Evolutionary conservation across 2,329 filamentous ascomycete species (phyloP), one percentile per base, ranked within the genome.

Genomic region (Xylariaceae sp.): DNA sequence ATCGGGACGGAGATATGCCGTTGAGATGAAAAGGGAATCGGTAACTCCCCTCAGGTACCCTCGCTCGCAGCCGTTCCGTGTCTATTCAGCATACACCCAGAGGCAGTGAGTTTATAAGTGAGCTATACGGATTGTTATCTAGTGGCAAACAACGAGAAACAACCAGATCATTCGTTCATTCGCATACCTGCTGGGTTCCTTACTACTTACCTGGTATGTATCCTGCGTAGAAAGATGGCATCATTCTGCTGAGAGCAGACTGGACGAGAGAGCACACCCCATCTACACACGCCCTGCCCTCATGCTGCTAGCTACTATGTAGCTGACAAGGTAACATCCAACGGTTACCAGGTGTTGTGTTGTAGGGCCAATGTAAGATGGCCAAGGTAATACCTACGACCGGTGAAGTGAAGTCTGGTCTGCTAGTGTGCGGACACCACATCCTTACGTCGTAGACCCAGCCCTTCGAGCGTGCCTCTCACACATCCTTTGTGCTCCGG

Each of bases 311-410:
- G n/a, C 30, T 30, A 23, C 10, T 50, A 18, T 39, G 23, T 35
- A 47, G 56, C 44, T 60, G 18, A 42, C 48, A 51, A 53, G 48
- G 47, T 47, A 50, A 55, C 45, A 45, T 51, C 49, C 30, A 55
- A 58, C 47, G 34, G 53, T 47, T 53, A 59, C 53, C 53, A 18
- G 44, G 39, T 30, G 23, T 30, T 30, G 23, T 34, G 51, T 49
- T 39, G 18, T 35, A 42, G 55, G 56, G 47, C 23, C 17, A 47
- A 58, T 51, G 39, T 48, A 42, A 42, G 37, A 42, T 49, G 57
- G 52, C 42, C 42, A 15, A 45, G 42, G 10, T 45, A 42, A 42
- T 42, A 42, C 57, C 23, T n/a, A 39, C 47, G 15, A 57, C 2
- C n/a, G 35, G 37, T 47, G 44, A 51, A 18, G 37, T 47, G 44